Conservation (phyloP, 2,329 filamentous ascomycete species). For the Cercospora nicotianae region DNA sequence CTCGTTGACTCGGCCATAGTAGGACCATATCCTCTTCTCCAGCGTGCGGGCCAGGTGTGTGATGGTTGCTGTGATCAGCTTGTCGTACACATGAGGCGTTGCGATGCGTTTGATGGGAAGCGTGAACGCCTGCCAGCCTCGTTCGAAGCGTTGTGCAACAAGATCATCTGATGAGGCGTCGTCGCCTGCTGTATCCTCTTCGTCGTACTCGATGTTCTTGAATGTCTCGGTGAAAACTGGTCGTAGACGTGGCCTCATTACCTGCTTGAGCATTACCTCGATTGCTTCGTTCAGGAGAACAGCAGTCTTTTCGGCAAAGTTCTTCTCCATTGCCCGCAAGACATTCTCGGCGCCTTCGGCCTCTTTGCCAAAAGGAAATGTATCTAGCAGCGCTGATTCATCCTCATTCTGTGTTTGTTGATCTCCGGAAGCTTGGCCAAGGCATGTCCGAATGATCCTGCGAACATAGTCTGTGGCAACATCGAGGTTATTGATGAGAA, state of each 20-base stretch:
- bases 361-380: constrained; percentile 81
- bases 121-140: constrained; percentile 82
- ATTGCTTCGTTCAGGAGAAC: constrained; percentile 84
- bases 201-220: constrained; percentile 83
- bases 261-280: constrained; percentile 80
- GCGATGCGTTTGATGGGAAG: constrained; percentile 81
- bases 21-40: constrained; percentile 83
- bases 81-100: constrained; percentile 72
- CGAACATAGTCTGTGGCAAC: constrained; percentile 86
- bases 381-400: constrained; percentile 45
- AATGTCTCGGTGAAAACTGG: constrained; percentile 86
- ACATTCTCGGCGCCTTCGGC: constrained; percentile 66
- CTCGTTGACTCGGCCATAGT: constrained; percentile 74
- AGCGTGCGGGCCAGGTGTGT: constrained; percentile 73
- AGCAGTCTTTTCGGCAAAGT: constrained; percentile 73
- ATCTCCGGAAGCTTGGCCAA: constrained; percentile 42
- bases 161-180: constrained; percentile 56
- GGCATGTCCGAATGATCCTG: constrained; percentile 74
- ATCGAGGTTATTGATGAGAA: constrained; percentile 94
- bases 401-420: constrained; percentile 7
- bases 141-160: constrained; percentile 77
- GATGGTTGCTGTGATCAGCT: constrained; percentile 72
- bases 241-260: constrained; percentile 80
- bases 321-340: constrained; percentile 66
- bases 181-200: constrained; percentile 53